Percentiles rank a stretch among this genome's conserved stretches.
These are phyloP conservation scores for Rhodamnia rubescens DNA, from an alignment of 345 rosid species.

Conservation along the genomic window DNA sequence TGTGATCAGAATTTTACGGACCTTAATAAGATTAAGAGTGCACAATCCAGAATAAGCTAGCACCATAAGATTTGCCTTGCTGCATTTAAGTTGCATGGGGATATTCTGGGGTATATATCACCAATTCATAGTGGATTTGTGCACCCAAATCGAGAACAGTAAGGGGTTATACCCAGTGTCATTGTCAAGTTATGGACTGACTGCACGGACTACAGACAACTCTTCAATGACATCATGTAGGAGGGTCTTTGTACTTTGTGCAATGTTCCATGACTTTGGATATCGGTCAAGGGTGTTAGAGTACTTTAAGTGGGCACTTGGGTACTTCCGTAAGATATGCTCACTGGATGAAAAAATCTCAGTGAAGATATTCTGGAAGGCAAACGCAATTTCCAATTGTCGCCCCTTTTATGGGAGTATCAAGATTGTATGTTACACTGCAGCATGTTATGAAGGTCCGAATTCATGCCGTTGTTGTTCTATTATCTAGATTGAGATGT, in stretches of 20 bases:
- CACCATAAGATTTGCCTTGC: neutral
- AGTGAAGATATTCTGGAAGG: neutral
- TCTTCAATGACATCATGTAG: neutral
- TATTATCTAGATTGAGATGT: neutral
- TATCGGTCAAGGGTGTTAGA: neutral
- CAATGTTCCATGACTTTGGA: neutral
- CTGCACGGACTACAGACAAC: neutral
- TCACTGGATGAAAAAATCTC: neutral
- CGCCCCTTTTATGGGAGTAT: neutral
- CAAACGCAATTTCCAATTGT: neutral
- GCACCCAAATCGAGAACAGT: neutral
- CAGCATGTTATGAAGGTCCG: neutral
- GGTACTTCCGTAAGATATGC: neutral
- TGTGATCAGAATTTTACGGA: neutral
- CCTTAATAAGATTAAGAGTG: neutral
- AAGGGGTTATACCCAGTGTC: neutral
- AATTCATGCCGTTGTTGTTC: neutral
- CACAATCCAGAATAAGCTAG: neutral
- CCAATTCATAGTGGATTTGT: neutral
- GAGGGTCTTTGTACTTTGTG: neutral
- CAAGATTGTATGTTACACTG: neutral
- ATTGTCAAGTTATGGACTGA: neutral
- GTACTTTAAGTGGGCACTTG: neutral
- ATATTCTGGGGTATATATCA: neutral
- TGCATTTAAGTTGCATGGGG: neutral